Evolutionary conservation across 2,329 filamentous ascomycete genomes (phyloP).

Genomic region (Stachybotrys chartarum): DNA sequence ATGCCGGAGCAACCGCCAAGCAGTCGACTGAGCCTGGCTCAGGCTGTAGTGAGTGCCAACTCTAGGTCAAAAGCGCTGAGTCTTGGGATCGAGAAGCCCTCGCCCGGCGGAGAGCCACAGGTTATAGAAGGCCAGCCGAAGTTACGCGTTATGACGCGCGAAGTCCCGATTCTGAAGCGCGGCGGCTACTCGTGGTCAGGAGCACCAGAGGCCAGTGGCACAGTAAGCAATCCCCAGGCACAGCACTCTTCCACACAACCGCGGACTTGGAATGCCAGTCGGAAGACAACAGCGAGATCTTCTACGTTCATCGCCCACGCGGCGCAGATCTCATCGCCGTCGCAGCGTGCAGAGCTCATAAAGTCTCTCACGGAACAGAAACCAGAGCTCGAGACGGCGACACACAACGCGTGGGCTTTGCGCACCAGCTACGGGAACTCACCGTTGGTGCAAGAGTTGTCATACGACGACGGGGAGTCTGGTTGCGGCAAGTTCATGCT

Average conservation of each 20-base stretch:
- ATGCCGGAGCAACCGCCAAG: slow-evolving; percentile 82
- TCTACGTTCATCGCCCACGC: slow-evolving; percentile 54
- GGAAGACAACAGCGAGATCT: slow-evolving; percentile 40
- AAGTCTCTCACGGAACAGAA: slow-evolving; percentile 40
- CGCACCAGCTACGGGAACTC: slow-evolving; percentile 27
- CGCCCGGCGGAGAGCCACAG: slow-evolving; percentile 60
- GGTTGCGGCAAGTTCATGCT: slow-evolving; percentile 52
- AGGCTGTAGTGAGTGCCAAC: slow-evolving; percentile 78
- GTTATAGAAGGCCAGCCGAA: slow-evolving; percentile 71
- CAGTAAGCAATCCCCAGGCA: slow-evolving; percentile 9
- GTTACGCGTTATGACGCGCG: slow-evolving; percentile 64
- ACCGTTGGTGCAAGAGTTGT: slow-evolving; percentile 38
- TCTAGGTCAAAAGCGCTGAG: slow-evolving; percentile 69
- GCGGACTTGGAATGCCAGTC: slow-evolving; percentile 43
- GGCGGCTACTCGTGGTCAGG: slow-evolving; percentile 55
- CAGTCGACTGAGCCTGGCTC: slow-evolving; percentile 74
- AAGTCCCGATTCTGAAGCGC: slow-evolving; percentile 68
- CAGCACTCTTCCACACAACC: slow-evolving; percentile 8
- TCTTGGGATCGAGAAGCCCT: slow-evolving; percentile 62
- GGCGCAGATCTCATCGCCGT: slow-evolving; percentile 25
- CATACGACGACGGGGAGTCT: slow-evolving; percentile 55
- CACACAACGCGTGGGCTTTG: slow-evolving; percentile 51
- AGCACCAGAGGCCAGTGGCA: slow-evolving; percentile 3
- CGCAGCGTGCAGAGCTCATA: slow-evolving; percentile 34
- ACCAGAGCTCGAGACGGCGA: slow-evolving; percentile 43